phyloP scores from a whole-genome alignment of 139 green algal species.

The Gonium pectorale region DNA sequence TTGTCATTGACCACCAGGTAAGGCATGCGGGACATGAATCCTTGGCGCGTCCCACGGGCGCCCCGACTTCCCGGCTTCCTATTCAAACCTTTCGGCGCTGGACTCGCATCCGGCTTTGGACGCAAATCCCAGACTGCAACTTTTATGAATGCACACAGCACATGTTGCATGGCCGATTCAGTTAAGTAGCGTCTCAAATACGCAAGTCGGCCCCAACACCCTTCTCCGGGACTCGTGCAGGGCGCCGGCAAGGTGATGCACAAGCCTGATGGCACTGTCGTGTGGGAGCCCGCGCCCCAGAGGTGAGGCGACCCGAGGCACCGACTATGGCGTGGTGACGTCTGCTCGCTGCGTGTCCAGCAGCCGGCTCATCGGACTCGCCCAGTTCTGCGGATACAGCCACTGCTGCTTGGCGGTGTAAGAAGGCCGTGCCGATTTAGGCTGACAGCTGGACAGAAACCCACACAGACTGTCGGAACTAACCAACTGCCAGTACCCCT shows the following conservation, averaged over 20 bases:
- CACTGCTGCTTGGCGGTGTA: no score
- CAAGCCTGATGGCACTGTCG: constrained; percentile 36
- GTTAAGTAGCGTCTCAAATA: background rate
- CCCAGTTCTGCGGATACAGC: no score
- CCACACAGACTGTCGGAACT: no score
- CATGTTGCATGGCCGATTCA: background rate
- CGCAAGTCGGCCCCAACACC: background rate
- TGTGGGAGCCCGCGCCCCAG: constrained; percentile 29
- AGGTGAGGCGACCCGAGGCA: no score
- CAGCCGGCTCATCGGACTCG: no score
- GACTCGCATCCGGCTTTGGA: background rate
- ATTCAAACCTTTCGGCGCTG: background rate
- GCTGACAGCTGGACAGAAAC: no score
- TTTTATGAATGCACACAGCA: background rate
- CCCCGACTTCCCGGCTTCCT: background rate
- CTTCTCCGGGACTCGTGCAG: background rate
- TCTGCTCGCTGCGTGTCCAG: no score
- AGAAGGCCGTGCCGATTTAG: no score
- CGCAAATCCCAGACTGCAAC: background rate
- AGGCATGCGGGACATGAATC: background rate
- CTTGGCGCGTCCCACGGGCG: background rate
- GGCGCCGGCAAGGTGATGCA: constrained; percentile 36
- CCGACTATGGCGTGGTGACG: no score
- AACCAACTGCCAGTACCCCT: no score
- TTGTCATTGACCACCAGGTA: constrained; percentile 38